Evolutionary conservation across 805 yeast species (phyloP), one percentile per base, ranked within the genome.

Genomic region (Saccharomyces eubayanus): DNA sequence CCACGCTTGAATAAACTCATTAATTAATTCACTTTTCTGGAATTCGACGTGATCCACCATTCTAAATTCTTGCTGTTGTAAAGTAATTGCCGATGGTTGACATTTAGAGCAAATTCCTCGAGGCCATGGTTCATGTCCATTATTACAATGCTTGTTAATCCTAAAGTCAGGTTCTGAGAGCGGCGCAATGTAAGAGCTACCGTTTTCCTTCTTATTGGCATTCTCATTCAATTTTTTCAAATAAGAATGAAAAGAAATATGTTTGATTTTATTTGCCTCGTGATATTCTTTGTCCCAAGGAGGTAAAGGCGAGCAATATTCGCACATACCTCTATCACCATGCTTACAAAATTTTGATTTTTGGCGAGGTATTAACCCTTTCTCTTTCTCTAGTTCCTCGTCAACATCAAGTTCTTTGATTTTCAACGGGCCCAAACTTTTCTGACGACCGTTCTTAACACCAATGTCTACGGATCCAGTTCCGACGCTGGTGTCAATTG

Each of bases 1-100:
- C 99, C 99, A 94, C 24, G 87, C 74, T 59, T 94, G 95, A 53
- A 94, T 89, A 69, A 94, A 94, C 40, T 78, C 75, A 68, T 94
- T 89, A 52, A 94, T 80, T 28, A 90, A 78, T 11, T 76, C 74
- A 51, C 90, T 81, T 55, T 81, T 82, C 27, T 89, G 82, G 68
- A 91, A 88, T 68, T 94, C 99, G 30, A 94, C 94, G 72, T 94
- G 98, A 68, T 94, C 99, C 29, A 95, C 97, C 96, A 94, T 89
- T 62, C 99, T 80, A 69, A 88, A 94, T 36, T 77, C 74, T 68
- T 94, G 99, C 69, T 84, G 90, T 69, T 87, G 96, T 57, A 94
- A 75, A 0, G 98, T 91, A 55, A 94, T 89, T 0, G 97, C 94
- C 1, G 96, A 84, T 0, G 99, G 98, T 70, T 92, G 98, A 71